phyloP scores from a whole-genome alignment of 306 rosid species.

The Sphenostylis stenocarpa region DNA sequence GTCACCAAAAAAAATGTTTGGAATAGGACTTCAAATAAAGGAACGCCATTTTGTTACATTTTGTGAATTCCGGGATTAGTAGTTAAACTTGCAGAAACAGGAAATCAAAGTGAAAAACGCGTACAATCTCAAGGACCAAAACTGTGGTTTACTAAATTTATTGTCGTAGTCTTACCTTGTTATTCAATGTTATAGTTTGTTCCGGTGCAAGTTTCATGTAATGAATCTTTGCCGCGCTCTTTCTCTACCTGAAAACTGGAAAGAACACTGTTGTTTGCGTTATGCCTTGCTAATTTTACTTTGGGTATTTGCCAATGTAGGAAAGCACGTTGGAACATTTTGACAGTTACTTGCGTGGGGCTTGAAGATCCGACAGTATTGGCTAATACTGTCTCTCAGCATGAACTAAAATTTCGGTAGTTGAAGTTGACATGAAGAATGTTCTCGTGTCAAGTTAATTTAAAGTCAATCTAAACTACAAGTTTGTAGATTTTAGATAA shows the following conservation, averaged over 20 bases:
- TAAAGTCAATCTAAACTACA: conserved; percentile 4
- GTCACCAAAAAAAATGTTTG: neutral
- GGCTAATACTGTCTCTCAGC: neutral
- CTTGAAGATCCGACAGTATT: conserved; percentile 7
- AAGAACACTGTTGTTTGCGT: conserved; percentile 2
- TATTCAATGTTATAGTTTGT: neutral
- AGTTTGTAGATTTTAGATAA: neutral
- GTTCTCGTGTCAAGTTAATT: neutral
- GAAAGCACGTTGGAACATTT: conserved; percentile 22
- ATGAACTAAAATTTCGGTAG: neutral
- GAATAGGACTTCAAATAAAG: neutral
- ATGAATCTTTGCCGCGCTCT: neutral
- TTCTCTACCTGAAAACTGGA: neutral
- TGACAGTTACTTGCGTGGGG: neutral
- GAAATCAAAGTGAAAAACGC: neutral
- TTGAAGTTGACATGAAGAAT: conserved; percentile 6
- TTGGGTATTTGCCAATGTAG: conserved; percentile 26
- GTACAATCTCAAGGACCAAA: neutral
- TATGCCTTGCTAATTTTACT: conserved; percentile 16
- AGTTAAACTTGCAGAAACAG: neutral
- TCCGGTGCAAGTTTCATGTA: neutral
- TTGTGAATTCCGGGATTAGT: neutral
- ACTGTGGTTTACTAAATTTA: neutral
- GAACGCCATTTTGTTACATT: neutral
- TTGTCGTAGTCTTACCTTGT: neutral